phyloP scores from a whole-genome alignment of 371 early-diverging fungal genomes.

The Encephalitozoon hellem region DNA sequence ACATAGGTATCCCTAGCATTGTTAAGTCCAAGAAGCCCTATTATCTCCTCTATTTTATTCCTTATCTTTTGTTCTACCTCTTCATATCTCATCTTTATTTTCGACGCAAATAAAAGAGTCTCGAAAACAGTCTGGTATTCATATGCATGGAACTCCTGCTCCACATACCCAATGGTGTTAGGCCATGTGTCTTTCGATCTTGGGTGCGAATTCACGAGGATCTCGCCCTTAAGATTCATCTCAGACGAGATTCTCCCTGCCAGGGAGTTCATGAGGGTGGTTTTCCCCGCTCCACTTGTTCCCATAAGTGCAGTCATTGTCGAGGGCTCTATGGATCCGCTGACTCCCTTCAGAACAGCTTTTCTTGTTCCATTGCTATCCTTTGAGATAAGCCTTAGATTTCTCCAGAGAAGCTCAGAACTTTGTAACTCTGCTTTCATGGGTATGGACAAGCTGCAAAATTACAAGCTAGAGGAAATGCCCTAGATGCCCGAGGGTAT shows the following conservation, averaged over 20 bases:
- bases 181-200: slow-evolving; percentile 55
- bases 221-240: slow-evolving; percentile 67
- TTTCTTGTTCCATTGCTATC: background rate
- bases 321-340: slow-evolving; percentile 63
- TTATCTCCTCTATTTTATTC: slow-evolving; percentile 26
- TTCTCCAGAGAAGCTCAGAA: slow-evolving; percentile 35
- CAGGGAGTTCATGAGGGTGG: slow-evolving; percentile 72
- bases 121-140: slow-evolving; percentile 58
- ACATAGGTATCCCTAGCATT: slow-evolving; percentile 48
- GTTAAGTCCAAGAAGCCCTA: slow-evolving; percentile 56
- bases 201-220: slow-evolving; percentile 69
- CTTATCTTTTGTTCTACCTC: slow-evolving; percentile 37
- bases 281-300: slow-evolving; percentile 75
- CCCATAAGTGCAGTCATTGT: slow-evolving; percentile 70
- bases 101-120: slow-evolving; percentile 44
- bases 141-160: slow-evolving; percentile 63
- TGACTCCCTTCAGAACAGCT: slow-evolving; percentile 60
- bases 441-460: background rate
- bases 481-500: background rate
- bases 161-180: slow-evolving; percentile 62
- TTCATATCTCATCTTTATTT: slow-evolving; percentile 62
- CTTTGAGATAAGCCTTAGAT: slow-evolving; percentile 14
- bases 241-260: slow-evolving; percentile 70
- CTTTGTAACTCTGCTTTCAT: background rate
- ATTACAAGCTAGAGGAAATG: background rate